Percentiles rank a stretch among this genome's conserved stretches.
These are phyloP conservation scores for Globisporangium cystogenes DNA, from an alignment of 352 stramenopile species.

Conservation along the genomic window DNA sequence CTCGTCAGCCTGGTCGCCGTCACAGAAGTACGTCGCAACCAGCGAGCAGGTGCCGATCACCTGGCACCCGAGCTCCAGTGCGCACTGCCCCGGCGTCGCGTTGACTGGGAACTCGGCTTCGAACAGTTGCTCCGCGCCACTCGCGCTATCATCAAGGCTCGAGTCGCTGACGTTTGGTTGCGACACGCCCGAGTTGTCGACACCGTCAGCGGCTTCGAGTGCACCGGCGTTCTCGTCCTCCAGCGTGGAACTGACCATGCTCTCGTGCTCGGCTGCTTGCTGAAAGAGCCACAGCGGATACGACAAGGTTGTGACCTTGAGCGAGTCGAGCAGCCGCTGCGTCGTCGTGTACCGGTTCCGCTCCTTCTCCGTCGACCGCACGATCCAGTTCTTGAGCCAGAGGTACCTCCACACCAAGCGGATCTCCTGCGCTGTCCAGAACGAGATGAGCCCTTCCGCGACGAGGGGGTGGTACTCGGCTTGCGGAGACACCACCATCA, in stretches of 20 bases:
- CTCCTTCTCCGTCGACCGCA: constrained; percentile 66
- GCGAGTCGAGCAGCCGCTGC: constrained; percentile 54
- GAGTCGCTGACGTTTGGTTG: background rate
- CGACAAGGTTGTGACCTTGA: constrained; percentile 64
- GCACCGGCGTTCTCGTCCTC: constrained; percentile 33
- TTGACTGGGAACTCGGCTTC: constrained; percentile 69
- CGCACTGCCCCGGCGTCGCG: constrained; percentile 61
- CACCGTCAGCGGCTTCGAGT: background rate
- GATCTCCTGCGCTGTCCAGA: constrained; percentile 68
- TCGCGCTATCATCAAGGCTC: background rate
- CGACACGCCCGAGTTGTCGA: background rate
- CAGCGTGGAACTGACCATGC: constrained; percentile 56
- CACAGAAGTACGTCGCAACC: constrained; percentile 24
- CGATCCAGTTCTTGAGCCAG: constrained; percentile 85
- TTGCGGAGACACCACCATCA: constrained; percentile 73
- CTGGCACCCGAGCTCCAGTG: constrained; percentile 55
- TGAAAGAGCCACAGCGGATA: constrained; percentile 69
- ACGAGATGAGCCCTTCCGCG: constrained; percentile 78
- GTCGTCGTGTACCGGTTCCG: constrained; percentile 45
- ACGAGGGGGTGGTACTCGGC: constrained; percentile 75
- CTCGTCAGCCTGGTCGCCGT: constrained; percentile 10
- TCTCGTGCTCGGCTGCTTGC: constrained; percentile 69
- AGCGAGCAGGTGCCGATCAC: constrained; percentile 65
- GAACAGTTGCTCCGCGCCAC: constrained; percentile 32
- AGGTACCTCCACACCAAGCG: constrained; percentile 78